These are phyloP conservation scores for Oxytropis ochrocephala DNA, from an alignment of 306 rosid genomes.

Conservation along the genomic window DNA sequence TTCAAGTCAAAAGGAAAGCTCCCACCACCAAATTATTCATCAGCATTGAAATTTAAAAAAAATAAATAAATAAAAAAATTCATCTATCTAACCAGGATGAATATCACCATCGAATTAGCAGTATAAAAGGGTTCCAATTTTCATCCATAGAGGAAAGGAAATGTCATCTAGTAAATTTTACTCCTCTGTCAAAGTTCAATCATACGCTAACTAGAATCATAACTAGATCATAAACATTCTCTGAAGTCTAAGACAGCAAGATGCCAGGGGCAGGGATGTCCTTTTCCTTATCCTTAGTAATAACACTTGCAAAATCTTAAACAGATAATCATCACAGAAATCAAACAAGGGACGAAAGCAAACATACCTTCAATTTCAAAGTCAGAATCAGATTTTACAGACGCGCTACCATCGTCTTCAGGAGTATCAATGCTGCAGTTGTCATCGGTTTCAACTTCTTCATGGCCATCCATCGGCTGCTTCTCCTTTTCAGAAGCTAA, in stretches of 20 bases:
- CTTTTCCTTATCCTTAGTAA: neutral
- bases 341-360: neutral
- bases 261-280: neutral
- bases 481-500: constrained; percentile 16
- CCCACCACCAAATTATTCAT: constrained; percentile 14
- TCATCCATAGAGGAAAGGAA: neutral
- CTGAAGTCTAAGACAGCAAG: neutral
- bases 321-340: neutral
- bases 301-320: constrained; percentile 1
- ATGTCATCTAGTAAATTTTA: neutral
- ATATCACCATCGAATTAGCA: neutral
- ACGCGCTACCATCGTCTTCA: neutral
- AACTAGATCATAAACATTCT: neutral
- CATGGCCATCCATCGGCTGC: neutral
- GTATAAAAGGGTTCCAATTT: neutral
- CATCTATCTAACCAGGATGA: neutral
- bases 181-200: neutral
- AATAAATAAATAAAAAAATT: neutral
- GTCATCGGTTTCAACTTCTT: neutral
- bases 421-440: neutral
- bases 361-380: neutral
- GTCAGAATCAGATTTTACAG: constrained; percentile 1
- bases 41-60: constrained; percentile 8
- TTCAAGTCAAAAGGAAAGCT: constrained; percentile 8
- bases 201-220: neutral